Conservation (phyloP, 2,329 filamentous ascomycete genomes). For the Penicillium sp. region DNA sequence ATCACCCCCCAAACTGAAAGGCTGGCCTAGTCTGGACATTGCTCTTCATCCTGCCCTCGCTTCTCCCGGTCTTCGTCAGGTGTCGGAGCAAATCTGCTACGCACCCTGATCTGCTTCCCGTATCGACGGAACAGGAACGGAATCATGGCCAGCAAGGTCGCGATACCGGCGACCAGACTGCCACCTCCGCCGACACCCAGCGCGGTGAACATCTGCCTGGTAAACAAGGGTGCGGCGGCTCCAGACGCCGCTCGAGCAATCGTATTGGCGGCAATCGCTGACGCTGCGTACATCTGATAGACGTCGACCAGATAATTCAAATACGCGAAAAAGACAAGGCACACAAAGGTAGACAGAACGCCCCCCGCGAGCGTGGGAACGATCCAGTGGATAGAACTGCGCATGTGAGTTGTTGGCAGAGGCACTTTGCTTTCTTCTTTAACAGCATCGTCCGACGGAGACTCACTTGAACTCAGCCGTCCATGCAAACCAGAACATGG, state of each 20-base stretch:
- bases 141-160: slow-evolving; percentile 15
- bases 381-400: slow-evolving; percentile 39
- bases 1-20: too few relatives aligned
- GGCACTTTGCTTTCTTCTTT: neutral
- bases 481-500: slow-evolving; percentile 43
- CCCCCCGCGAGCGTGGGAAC: slow-evolving; percentile 43
- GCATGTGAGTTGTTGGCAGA: neutral
- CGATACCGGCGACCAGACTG: slow-evolving; percentile 20
- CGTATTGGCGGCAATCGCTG: slow-evolving; percentile 20
- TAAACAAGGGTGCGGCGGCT: slow-evolving; percentile 20
- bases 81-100: slow-evolving; percentile 38
- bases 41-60: slow-evolving; percentile 1
- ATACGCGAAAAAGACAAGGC: slow-evolving; percentile 48
- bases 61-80: neutral
- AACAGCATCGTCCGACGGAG: too few relatives aligned
- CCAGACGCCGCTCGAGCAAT: slow-evolving; percentile 19
- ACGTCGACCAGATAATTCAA: slow-evolving; percentile 52
- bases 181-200: slow-evolving; percentile 20
- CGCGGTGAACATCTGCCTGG: slow-evolving; percentile 19
- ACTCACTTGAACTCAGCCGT: slow-evolving; percentile 28
- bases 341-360: slow-evolving; percentile 37
- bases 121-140: slow-evolving; percentile 41
- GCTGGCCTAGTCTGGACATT: neutral
- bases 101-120: slow-evolving; percentile 37
- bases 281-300: slow-evolving; percentile 37